A percentile compares a stretch with the other conserved stretches of the same genome.
These are phyloP conservation scores for Penicillium odoratum DNA, from an alignment of 495 filamentous ascomycete species.

Conservation along the genomic window DNA sequence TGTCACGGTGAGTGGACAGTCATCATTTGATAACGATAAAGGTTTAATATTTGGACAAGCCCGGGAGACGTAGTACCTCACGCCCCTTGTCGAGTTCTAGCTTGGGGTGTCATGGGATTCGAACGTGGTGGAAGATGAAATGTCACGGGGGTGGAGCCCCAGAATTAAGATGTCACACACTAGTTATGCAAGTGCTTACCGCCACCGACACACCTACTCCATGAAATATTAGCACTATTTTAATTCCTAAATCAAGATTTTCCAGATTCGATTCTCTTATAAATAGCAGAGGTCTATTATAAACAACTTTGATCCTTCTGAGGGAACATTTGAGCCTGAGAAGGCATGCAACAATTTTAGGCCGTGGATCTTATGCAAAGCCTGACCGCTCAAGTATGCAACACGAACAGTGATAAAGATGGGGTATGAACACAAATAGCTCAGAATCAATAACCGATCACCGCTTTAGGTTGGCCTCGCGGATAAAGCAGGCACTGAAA, in stretches of 20 bases:
- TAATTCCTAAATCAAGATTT: background rate
- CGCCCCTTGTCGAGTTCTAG: background rate
- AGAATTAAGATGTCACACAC: slow-evolving; percentile 2
- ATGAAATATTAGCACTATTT: background rate
- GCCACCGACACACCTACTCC: background rate
- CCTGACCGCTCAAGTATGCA: background rate
- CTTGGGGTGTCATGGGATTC: slow-evolving; percentile 6
- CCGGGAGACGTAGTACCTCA: background rate
- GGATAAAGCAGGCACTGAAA: slow-evolving; percentile 46
- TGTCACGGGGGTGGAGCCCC: slow-evolving; percentile 9
- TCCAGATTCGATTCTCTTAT: background rate
- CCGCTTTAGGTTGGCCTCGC: slow-evolving; percentile 41
- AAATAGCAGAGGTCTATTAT: background rate
- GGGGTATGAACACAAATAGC: background rate
- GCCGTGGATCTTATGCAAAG: background rate
- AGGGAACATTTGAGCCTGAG: background rate
- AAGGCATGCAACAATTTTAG: background rate
- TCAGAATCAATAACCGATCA: slow-evolving; percentile 5
- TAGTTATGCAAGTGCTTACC: background rate
- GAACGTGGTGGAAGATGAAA: slow-evolving; percentile 1
- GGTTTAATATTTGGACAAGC: background rate
- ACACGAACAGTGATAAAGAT: background rate
- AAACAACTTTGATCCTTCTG: background rate
- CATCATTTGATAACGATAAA: slow-evolving; percentile 10
- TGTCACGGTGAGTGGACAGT: slow-evolving; percentile 17